Percentiles rank a stretch among this genome's conserved stretches.
Evolutionary conservation across 2,329 filamentous ascomycete genomes (phyloP).

Genomic region (Hirsutella minnesotensis): DNA sequence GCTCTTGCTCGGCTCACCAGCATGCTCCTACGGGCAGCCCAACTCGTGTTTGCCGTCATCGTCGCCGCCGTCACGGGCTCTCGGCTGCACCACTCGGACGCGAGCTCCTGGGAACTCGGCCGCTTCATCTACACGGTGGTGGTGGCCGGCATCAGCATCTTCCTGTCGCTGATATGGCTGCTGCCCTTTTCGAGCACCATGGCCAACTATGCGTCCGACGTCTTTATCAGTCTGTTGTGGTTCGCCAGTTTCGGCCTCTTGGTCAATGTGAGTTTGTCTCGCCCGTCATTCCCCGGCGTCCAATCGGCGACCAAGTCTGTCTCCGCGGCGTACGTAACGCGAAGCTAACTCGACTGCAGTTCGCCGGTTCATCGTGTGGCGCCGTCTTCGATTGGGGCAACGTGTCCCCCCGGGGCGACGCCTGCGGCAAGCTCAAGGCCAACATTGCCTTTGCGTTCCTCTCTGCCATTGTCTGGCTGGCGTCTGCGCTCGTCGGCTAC

Average conservation of each 20-base stretch:
- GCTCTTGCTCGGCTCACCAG: slow-evolving; percentile 28
- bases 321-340: too few relatives aligned
- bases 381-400: slow-evolving; percentile 48
- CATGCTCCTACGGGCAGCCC: slow-evolving; percentile 23
- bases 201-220: slow-evolving; percentile 58
- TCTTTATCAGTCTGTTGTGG: slow-evolving; percentile 58
- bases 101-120: slow-evolving; percentile 39
- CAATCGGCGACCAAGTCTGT: too few relatives aligned
- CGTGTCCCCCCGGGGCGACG: slow-evolving; percentile 33
- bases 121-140: slow-evolving; percentile 68
- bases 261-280: slow-evolving; percentile 38
- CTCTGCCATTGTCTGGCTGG: slow-evolving; percentile 59
- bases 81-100: slow-evolving; percentile 43
- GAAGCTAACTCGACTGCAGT: slow-evolving; percentile 14
- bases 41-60: slow-evolving; percentile 61
- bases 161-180: slow-evolving; percentile 60
- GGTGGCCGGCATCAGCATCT: slow-evolving; percentile 54
- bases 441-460: slow-evolving; percentile 62
- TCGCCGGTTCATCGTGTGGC: slow-evolving; percentile 38
- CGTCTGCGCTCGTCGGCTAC: slow-evolving; percentile 45
- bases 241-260: slow-evolving; percentile 58
- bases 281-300: neutral
- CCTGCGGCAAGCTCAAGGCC: slow-evolving; percentile 60
- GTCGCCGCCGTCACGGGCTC: slow-evolving; percentile 58
- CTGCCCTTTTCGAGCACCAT: slow-evolving; percentile 58